Percentiles rank a stretch among this genome's conserved stretches.
phyloP scores from a whole-genome alignment of 73 alveolate species.

The Stentor coeruleus region DNA sequence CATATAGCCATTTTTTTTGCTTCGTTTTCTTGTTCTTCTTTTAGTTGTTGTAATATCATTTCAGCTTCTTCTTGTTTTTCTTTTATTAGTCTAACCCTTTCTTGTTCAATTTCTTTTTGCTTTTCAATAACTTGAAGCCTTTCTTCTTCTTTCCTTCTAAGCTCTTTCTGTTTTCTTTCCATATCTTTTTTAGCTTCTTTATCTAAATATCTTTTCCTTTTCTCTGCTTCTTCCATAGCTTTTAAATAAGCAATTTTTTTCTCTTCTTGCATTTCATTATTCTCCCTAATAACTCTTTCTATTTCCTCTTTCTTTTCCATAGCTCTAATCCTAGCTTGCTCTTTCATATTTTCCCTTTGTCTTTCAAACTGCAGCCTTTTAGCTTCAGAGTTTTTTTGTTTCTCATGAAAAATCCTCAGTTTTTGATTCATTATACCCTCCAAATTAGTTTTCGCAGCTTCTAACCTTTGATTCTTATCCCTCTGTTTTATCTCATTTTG shows the following conservation, averaged over 20 bases:
- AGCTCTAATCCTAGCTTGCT: constrained; percentile 27
- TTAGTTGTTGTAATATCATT: not conserved
- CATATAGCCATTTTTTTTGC: not conserved
- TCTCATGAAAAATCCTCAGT: constrained; percentile 26
- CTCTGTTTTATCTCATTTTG: constrained; percentile 29
- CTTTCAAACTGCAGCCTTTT: constrained; percentile 32
- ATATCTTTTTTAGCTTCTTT: constrained; percentile 29
- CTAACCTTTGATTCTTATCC: constrained; percentile 40
- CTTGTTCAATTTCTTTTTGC: constrained; percentile 30
- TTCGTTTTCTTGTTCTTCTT: constrained; percentile 32
- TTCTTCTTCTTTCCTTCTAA: constrained; percentile 34
- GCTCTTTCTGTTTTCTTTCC: constrained; percentile 16
- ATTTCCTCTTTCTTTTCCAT: constrained; percentile 34
- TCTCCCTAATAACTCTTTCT: constrained; percentile 26
- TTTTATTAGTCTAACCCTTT: constrained; percentile 24
- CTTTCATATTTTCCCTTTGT: constrained; percentile 30
- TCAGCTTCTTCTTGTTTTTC: constrained; percentile 25
- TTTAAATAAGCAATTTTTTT: constrained; percentile 33
- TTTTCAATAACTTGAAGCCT: constrained; percentile 28
- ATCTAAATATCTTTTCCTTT: constrained; percentile 33
- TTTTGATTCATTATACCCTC: constrained; percentile 21
- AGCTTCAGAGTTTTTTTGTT: constrained; percentile 37
- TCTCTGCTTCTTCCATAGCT: constrained; percentile 33
- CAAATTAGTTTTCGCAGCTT: constrained; percentile 23
- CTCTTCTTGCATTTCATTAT: constrained; percentile 28